Base-by-base conservation (phyloP, 2,329 filamentous ascomycete species). In the Plenodomus tracheiphilus region DNA sequence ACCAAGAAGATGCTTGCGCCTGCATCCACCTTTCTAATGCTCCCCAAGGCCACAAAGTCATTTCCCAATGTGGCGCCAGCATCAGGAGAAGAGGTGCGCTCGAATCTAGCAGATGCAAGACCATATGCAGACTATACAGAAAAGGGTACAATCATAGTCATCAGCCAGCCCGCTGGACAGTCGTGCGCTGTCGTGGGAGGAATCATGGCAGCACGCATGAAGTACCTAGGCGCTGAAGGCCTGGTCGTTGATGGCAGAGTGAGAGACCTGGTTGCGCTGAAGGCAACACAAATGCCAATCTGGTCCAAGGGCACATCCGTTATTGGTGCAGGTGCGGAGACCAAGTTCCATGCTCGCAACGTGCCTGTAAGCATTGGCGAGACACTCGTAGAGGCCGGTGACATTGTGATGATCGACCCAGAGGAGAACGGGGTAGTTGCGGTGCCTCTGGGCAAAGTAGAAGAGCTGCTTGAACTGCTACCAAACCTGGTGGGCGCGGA, bases 121-220 rank as follows among this genome's bases (percentile, higher is more conserved):
- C 88, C 90, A 60, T 91, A 85, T 80, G 85, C 85, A 32, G 88
- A 92, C 69, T 73, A 83, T 36, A 80, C 83, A 1, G 71, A 81
- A 20, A 74, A 79, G 0, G 80, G 78, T 7, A 86, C 84, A 1
- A 78, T 91, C 44, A 82, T 85, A 3, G 74, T 91, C 3, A 79
- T 91, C 49, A 81, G 83, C 52, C 87, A 91, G 61, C 85, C 87
- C 0, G 62, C 75, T 0, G 79, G 77, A 1, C 86, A 90, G 66
- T 79, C 78, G 43, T 89, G 88, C 70, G 88, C 88, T 5, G 80
- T 89, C 7, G 79, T 89, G 5, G 88, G 88, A n/a, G 88, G 88
- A 16, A 89, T 91, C 56, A 88, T 91, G 81, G 88, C 86, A 4
- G 75, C 81, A 22, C 78, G 88, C 17, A 87, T 91, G 80, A 83